These are phyloP conservation scores for Cercospora janseana DNA, from an alignment of 2,329 filamentous ascomycete species.

Conservation along the genomic window DNA sequence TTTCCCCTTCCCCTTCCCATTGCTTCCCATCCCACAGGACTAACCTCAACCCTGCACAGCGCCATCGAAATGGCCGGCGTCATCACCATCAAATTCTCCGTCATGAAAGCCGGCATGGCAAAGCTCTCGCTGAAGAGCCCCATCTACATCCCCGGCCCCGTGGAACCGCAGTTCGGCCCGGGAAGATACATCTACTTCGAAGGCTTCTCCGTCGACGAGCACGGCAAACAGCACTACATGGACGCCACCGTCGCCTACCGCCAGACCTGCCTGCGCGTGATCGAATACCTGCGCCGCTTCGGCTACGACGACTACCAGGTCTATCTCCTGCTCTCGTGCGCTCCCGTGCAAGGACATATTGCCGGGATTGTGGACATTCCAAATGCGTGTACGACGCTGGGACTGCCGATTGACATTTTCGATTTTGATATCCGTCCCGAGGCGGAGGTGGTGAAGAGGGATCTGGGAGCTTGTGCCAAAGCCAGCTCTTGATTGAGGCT, in stretches of 20 bases:
- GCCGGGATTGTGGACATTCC: slow-evolving; percentile 73
- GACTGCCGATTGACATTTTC: slow-evolving; percentile 89
- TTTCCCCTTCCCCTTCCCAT: no score
- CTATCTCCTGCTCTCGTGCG: slow-evolving; percentile 80
- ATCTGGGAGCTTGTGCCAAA: slow-evolving; percentile 72
- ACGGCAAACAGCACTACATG: slow-evolving; percentile 85
- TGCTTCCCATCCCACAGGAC: background rate
- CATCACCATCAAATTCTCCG: slow-evolving; percentile 85
- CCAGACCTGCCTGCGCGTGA: slow-evolving; percentile 72
- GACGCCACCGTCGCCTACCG: slow-evolving; percentile 84
- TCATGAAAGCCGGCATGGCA: slow-evolving; percentile 76
- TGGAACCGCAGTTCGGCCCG: slow-evolving; percentile 83
- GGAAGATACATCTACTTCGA: slow-evolving; percentile 82
- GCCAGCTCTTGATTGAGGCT: slow-evolving; percentile 36
- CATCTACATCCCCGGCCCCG: slow-evolving; percentile 81
- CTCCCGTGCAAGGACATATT: slow-evolving; percentile 82
- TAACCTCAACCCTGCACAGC: background rate
- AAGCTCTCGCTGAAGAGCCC: slow-evolving; percentile 76
- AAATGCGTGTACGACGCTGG: slow-evolving; percentile 86
- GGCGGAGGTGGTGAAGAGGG: slow-evolving; percentile 57
- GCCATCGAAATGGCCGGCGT: slow-evolving; percentile 93
- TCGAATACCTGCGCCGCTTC: slow-evolving; percentile 73
- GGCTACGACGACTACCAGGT: slow-evolving; percentile 71
- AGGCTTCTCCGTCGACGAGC: slow-evolving; percentile 84
- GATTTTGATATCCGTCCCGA: slow-evolving; percentile 83